phyloP scores from a whole-genome alignment of 1,139 yeast species.

The Petasospora fabianii region DNA sequence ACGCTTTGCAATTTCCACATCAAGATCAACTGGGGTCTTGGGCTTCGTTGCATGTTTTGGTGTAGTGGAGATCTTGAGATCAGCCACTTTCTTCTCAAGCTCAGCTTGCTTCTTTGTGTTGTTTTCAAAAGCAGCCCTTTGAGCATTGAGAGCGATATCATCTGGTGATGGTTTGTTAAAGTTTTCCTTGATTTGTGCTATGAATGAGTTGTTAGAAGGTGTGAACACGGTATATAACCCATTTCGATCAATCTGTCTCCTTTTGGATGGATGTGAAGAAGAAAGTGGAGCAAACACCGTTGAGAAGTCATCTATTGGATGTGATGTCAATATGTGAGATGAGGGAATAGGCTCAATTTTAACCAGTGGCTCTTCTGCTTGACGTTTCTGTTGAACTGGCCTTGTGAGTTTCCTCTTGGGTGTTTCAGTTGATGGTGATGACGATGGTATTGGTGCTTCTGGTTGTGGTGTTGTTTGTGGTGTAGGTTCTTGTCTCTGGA shows the following conservation, averaged over 20 bases:
- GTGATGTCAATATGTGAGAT: slow-evolving; percentile 3
- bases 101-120: slow-evolving; percentile 27
- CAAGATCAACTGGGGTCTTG: slow-evolving; percentile 30
- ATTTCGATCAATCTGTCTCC: slow-evolving; percentile 25
- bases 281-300: slow-evolving; percentile 8
- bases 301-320: slow-evolving; percentile 10
- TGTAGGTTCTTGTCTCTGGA: not conserved
- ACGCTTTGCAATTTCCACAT: slow-evolving; percentile 37
- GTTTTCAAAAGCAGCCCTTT: slow-evolving; percentile 47
- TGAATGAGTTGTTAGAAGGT: slow-evolving; percentile 43
- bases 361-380: slow-evolving; percentile 11
- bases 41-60: slow-evolving; percentile 34
- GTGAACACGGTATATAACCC: slow-evolving; percentile 34
- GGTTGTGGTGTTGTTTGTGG: not conserved
- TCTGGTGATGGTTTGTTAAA: slow-evolving; percentile 81
- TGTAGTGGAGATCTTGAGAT: slow-evolving; percentile 23
- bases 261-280: slow-evolving; percentile 20
- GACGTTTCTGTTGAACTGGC: slow-evolving; percentile 3
- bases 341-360: slow-evolving; percentile 13
- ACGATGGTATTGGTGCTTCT: not conserved
- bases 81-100: slow-evolving; percentile 19
- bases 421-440: not conserved
- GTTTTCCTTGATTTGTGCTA: slow-evolving; percentile 46
- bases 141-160: slow-evolving; percentile 64
- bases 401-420: not conserved